phyloP scores from a whole-genome alignment of 2,329 filamentous ascomycete species.

The Penicillium oxalicum region DNA sequence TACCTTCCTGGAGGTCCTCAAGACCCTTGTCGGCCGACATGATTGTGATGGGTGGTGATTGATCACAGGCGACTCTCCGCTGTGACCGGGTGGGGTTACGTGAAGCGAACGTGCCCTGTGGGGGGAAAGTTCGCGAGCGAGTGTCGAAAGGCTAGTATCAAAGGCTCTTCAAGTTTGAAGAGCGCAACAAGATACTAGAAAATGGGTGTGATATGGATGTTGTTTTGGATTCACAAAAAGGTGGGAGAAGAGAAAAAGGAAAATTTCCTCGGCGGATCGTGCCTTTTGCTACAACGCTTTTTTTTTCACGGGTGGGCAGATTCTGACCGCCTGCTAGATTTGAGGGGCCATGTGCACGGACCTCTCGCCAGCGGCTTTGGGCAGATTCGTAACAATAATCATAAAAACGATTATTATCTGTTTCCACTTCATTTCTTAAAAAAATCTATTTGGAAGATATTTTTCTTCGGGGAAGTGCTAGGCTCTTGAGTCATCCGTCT shows the following conservation, averaged over 20 bases:
- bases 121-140: constrained; percentile 23
- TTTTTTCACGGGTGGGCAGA: constrained; percentile 15
- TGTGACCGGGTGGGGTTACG: constrained; percentile 53
- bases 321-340: constrained; percentile 15
- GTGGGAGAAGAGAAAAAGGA: constrained; percentile 20
- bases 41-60: constrained; percentile 62
- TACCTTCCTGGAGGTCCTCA: constrained; percentile 94
- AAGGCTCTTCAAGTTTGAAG: constrained; percentile 30
- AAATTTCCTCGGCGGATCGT: constrained; percentile 20
- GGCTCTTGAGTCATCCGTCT: no score
- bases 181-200: constrained; percentile 26
- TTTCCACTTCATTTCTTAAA: neutral
- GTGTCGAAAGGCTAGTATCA: constrained; percentile 30
- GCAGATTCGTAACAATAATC: neutral
- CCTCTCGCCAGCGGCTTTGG: constrained; percentile 16
- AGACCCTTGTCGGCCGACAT: constrained; percentile 96
- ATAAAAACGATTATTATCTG: neutral
- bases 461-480: constrained; percentile 1
- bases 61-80: constrained; percentile 68
- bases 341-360: neutral
- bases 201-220: constrained; percentile 10
- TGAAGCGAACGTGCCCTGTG: constrained; percentile 31
- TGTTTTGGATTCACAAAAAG: constrained; percentile 20
- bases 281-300: constrained; percentile 21
- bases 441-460: constrained; percentile 1